A percentile compares a stretch with the other conserved stretches of the same genome.
These are phyloP conservation scores for Aspergillus udagawae DNA, from an alignment of 2,329 filamentous ascomycete genomes.

Conservation along the genomic window DNA sequence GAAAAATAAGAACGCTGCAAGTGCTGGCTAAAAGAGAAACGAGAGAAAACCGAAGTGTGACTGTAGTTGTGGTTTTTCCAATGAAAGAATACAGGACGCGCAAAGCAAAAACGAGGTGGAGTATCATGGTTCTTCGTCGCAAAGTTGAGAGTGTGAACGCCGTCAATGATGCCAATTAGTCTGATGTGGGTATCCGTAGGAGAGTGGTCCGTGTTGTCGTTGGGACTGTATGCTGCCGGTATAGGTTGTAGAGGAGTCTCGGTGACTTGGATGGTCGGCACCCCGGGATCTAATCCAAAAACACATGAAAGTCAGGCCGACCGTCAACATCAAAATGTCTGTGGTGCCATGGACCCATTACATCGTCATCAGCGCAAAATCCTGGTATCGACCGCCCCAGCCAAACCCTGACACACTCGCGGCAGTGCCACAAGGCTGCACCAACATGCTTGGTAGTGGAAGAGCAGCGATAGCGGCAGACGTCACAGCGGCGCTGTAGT, in stretches of 20 bases:
- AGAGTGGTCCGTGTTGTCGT: conserved; percentile 33
- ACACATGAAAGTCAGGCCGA: conserved; percentile 22
- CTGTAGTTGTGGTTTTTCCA: conserved; percentile 41
- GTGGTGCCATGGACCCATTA: conserved; percentile 42
- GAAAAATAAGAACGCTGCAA: conserved; percentile 35
- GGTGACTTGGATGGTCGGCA: conserved; percentile 12
- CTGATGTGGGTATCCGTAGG: conserved; percentile 34
- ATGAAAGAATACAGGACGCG: conserved; percentile 21
- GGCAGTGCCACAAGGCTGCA: conserved; percentile 76
- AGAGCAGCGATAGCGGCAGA: conserved; percentile 71
- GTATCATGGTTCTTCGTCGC: conserved; percentile 37
- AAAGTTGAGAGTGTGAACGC: conserved; percentile 50
- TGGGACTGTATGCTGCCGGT: conserved; percentile 41
- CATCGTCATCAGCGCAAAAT: conserved; percentile 78
- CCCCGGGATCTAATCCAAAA: conserved; percentile 21
- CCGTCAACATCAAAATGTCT: conserved; percentile 24
- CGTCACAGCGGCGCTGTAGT: conserved; percentile 74
- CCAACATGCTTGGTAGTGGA: conserved; percentile 80
- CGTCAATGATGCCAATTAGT: conserved; percentile 52
- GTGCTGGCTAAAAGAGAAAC: conserved; percentile 21
- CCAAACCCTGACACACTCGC: conserved; percentile 73
- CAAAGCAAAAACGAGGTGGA: conserved; percentile 35
- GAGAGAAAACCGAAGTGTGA: conserved; percentile 1
- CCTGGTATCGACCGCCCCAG: conserved; percentile 74
- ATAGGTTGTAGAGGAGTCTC: conserved; percentile 23